Conservation (phyloP, 768 basidiomycete genomes). For the Podaxis carcinomalis region DNA sequence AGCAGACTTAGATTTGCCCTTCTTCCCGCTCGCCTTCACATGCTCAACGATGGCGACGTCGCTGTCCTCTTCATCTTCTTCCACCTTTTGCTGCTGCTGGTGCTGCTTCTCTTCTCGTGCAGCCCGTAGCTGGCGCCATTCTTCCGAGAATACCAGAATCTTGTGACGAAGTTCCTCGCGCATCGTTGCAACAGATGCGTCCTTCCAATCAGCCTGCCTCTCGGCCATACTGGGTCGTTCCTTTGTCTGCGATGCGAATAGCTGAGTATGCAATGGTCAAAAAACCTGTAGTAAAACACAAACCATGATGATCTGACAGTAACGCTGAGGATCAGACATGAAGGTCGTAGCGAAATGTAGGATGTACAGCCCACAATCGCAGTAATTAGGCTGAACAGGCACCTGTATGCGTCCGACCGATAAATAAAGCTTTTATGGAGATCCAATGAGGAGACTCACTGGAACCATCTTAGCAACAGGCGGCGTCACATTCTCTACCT, state of each 20-base stretch:
- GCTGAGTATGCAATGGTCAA: background rate
- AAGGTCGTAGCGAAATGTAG: constrained; percentile 83
- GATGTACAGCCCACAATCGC: constrained; percentile 91
- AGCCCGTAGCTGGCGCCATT: constrained; percentile 46
- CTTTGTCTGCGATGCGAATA: constrained; percentile 18
- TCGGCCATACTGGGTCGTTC: constrained; percentile 29
- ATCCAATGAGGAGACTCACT: constrained; percentile 31
- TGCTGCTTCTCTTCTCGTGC: constrained; percentile 32
- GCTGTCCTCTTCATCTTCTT: constrained; percentile 28
- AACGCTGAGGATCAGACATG: constrained; percentile 53
- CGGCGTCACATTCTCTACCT: constrained; percentile 30
- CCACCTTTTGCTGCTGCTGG: constrained; percentile 30
- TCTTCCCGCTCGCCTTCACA: constrained; percentile 14
- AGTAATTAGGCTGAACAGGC: constrained; percentile 83
- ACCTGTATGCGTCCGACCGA: constrained; percentile 47
- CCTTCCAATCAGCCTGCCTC: constrained; percentile 50
- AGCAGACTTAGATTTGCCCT: constrained; percentile 2
- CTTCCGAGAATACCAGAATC: constrained; percentile 44
- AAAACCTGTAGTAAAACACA: constrained; percentile 12
- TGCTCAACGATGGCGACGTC: constrained; percentile 39
- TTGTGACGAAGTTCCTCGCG: constrained; percentile 40
- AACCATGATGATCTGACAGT: constrained; percentile 48
- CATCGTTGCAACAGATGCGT: constrained; percentile 37
- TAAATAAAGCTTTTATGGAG: background rate
- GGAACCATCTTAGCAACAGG: constrained; percentile 46